Evolutionary conservation across 2,329 filamentous ascomycete species (phyloP).

Genomic region (Talaromyces pinophilus): DNA sequence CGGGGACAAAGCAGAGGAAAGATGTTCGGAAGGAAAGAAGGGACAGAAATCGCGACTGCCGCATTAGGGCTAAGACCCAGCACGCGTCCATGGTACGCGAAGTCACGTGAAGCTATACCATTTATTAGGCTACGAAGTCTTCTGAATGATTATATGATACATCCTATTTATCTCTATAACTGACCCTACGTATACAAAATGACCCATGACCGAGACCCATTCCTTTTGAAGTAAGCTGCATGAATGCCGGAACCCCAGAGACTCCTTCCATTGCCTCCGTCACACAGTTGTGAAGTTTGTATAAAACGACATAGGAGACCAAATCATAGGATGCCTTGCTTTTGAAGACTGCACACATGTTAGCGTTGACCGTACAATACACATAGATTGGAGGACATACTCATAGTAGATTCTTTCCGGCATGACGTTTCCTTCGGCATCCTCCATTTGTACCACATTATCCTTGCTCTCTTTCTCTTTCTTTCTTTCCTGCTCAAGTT

Average conservation of each 20-base stretch:
- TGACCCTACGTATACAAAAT: not conserved
- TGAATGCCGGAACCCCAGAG: slow-evolving; percentile 13
- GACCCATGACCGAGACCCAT: not conserved
- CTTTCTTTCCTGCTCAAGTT: slow-evolving; percentile 84
- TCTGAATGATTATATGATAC: not conserved
- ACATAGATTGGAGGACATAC: slow-evolving; percentile 32
- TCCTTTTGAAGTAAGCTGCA: not conserved
- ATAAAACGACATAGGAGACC: not conserved
- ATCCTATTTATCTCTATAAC: not conserved
- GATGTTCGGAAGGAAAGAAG: not conserved
- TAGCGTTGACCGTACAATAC: slow-evolving; percentile 26
- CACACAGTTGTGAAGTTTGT: not conserved
- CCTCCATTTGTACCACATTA: slow-evolving; percentile 96
- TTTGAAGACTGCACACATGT: slow-evolving; percentile 62
- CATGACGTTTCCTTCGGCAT: slow-evolving; percentile 97
- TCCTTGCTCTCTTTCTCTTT: slow-evolving; percentile 73
- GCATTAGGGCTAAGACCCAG: slow-evolving; percentile 21
- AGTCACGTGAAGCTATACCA: slow-evolving; percentile 33
- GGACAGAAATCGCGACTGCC: slow-evolving; percentile 11
- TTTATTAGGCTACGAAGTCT: not conserved
- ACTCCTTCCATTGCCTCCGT: slow-evolving; percentile 8
- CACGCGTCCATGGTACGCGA: slow-evolving; percentile 37
- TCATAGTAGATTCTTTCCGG: slow-evolving; percentile 98
- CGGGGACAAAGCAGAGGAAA: not conserved
- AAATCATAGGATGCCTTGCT: slow-evolving; percentile 75